These are phyloP conservation scores for Prunus mira DNA, from an alignment of 306 rosid genomes.

Conservation along the genomic window DNA sequence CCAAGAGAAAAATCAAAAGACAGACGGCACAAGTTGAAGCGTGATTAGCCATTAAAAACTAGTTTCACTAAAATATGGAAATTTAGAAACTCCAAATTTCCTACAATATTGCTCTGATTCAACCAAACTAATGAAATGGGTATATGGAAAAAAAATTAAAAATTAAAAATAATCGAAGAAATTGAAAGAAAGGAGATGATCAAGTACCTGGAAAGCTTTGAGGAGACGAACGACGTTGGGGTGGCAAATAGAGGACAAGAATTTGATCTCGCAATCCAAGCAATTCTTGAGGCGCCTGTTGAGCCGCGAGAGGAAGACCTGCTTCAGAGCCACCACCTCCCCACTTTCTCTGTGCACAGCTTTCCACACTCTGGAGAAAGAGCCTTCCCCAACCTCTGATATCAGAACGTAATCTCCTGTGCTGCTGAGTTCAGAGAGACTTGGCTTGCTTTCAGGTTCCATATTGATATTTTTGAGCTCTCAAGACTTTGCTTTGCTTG, in stretches of 20 bases:
- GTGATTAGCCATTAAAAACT: too few species aligned
- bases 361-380: conserved; percentile 50
- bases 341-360: conserved; percentile 34
- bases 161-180: background rate
- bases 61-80: too few species aligned
- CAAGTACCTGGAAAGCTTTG: conserved; percentile 40
- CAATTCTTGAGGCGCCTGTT: conserved; percentile 33
- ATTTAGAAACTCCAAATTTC: too few species aligned
- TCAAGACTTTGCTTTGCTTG: too few species aligned
- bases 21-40: too few species aligned
- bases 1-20: too few species aligned
- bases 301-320: conserved; percentile 45
- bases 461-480: too few species aligned
- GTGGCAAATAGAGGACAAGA: conserved; percentile 56
- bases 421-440: too few species aligned
- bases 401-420: conserved; percentile 31
- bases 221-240: conserved; percentile 55
- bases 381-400: conserved; percentile 41
- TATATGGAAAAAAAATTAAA: background rate
- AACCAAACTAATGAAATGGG: background rate
- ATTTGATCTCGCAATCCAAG: conserved; percentile 49
- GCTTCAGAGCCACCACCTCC: conserved; percentile 47
- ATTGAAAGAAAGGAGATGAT: background rate
- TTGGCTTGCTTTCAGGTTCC: too few species aligned
- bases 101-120: background rate